Evolutionary conservation across 495 filamentous ascomycete species (phyloP).

Genomic region (Mycothermus thermophilus): DNA sequence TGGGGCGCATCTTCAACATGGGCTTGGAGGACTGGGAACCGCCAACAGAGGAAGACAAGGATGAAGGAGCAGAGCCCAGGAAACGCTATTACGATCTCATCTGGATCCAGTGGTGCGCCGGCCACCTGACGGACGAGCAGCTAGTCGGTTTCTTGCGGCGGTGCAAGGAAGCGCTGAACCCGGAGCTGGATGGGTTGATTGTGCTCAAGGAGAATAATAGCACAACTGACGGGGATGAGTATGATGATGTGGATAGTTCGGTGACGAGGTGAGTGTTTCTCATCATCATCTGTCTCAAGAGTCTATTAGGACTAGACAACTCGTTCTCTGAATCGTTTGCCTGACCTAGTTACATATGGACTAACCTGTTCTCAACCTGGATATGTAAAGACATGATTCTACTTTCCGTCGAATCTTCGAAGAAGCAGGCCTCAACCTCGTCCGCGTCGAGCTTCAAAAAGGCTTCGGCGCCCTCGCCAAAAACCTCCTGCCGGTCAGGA

Average conservation of each 20-base stretch:
- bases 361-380: too few species aligned
- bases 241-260: conserved; percentile 64
- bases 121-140: conserved; percentile 71
- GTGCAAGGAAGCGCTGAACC: conserved; percentile 41
- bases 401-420: conserved; percentile 59
- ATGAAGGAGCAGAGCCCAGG: conserved; percentile 30
- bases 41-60: too few species aligned
- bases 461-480: conserved; percentile 38
- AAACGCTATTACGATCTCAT: conserved; percentile 54
- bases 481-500: conserved; percentile 52
- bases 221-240: conserved; percentile 50
- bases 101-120: conserved; percentile 87
- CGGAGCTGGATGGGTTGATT: conserved; percentile 38
- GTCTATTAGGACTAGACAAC: too few species aligned
- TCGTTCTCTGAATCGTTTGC: too few species aligned
- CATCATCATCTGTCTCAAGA: too few species aligned
- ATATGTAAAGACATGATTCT: conserved; percentile 51
- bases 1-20: conserved; percentile 52
- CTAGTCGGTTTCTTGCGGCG: conserved; percentile 52
- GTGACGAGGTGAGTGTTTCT: conserved; percentile 55
- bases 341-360: too few species aligned
- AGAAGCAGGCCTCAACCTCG: conserved; percentile 49
- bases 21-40: conserved; percentile 68
- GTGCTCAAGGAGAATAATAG: conserved; percentile 83
- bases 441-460: conserved; percentile 61